Conservation (phyloP, 2,329 filamentous ascomycete genomes). For the Hypoxylon rubiginosum region DNA sequence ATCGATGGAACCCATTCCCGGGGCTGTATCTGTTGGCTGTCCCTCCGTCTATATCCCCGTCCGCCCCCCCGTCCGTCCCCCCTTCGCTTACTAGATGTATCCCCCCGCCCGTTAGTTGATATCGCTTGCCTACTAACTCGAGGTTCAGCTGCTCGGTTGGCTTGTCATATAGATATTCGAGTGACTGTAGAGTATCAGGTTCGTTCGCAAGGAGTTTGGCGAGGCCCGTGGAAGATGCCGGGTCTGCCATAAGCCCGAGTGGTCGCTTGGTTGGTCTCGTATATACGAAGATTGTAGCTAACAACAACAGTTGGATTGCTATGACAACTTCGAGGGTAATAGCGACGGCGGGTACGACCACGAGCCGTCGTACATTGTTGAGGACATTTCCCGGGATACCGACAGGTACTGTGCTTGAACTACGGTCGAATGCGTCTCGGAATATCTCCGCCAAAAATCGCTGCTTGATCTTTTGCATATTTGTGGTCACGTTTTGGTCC, state of each 20-base stretch:
- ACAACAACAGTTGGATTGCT: constrained; percentile 18
- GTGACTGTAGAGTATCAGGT: constrained; percentile 12
- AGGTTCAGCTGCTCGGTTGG: constrained; percentile 13
- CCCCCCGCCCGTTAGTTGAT: constrained; percentile 7
- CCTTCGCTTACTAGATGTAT: constrained; percentile 1
- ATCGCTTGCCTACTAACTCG: constrained; percentile 12
- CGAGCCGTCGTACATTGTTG: constrained; percentile 24
- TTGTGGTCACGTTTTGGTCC: constrained; percentile 5
- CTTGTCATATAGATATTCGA: constrained; percentile 9
- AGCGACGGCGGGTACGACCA: constrained; percentile 29
- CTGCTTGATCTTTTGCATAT: constrained; percentile 19
- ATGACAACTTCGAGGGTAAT: constrained; percentile 33
- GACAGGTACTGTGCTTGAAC: background rate
- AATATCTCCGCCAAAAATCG: constrained; percentile 34
- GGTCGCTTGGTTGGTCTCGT: constrained; percentile 31
- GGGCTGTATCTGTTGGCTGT: background rate
- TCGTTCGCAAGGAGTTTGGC: constrained; percentile 30
- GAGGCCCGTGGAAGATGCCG: constrained; percentile 27
- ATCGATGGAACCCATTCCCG: background rate
- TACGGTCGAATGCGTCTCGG: constrained; percentile 24
- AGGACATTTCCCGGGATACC: constrained; percentile 5
- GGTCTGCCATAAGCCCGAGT: constrained; percentile 28
- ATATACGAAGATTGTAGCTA: constrained; percentile 16
- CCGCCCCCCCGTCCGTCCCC: no score
- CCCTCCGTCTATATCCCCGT: background rate